Evolutionary conservation across 345 rosid genomes (phyloP), one percentile per base, ranked within the genome.

Genomic region (Acer yangbiense): DNA sequence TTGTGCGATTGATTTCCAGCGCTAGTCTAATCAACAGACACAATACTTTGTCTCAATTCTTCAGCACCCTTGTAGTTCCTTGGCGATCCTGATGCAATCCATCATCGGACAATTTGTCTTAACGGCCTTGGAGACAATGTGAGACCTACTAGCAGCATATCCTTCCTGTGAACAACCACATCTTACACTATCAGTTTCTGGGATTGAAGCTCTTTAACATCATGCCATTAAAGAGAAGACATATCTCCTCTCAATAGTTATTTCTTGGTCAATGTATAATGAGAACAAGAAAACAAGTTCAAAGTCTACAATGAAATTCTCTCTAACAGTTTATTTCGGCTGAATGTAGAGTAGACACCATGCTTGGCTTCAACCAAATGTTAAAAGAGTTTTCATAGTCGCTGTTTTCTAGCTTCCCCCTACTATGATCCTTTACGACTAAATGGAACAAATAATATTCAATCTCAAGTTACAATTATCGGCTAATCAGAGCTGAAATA

Each of bases 101-200:
- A 89, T 71, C 93, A 92, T 90, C 23, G 93, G 86, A 76, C 93
- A 91, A 75, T 94, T 77, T 9, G 98, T 90, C 85, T 90, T 94
- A 76, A 92, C 85, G 21, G 89, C 98, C 77, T 86, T 93, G 41
- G 89, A 57, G 11, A 83, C 85, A 60, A 93, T 90, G 85, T 95
- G 99, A 23, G 97, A 92, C 82, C 95, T 88, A 78, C 91, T 88
- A 54, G 75, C 93, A 21, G 86, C 93, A 79, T 86, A 92, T 65
- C 99, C 99, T 77, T 88, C 94, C 99, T 93, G 85, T 81, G 13
- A 77, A 84, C 27, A 44, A 13, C n/a, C n/a, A n/a, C n/a, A n/a
- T n/a, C n/a, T n/a, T n/a, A 6, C 25, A n/a, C 39, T 35, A 21
- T 57, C 62, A 57, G 21, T 57, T 57, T 57, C 62, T 13, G 2